Conservation (phyloP, 2,329 filamentous ascomycete species). For the Berkeleyomyces basicola region DNA sequence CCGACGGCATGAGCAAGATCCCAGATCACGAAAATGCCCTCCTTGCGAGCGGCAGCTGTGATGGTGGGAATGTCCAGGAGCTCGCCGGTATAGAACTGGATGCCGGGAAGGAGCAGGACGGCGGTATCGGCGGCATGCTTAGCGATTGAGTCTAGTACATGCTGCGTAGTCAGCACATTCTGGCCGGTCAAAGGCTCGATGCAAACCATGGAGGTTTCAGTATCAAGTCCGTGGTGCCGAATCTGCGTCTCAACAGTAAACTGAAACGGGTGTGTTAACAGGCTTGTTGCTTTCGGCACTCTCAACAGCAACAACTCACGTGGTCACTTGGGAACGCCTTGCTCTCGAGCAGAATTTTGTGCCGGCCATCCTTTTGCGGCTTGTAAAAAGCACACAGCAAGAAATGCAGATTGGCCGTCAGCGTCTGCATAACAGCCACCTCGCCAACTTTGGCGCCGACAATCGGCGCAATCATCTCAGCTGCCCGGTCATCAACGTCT, state of each 20-base stretch:
- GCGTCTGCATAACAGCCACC: constrained; percentile 67
- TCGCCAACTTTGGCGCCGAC: constrained; percentile 55
- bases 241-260: constrained; percentile 70
- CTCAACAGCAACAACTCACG: constrained; percentile 25
- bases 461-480: constrained; percentile 47
- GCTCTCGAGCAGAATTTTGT: constrained; percentile 66
- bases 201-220: constrained; percentile 49
- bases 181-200: constrained; percentile 40
- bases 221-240: constrained; percentile 45
- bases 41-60: constrained; percentile 56
- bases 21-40: constrained; percentile 65
- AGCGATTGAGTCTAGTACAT: constrained; percentile 58
- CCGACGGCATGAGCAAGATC: constrained; percentile 76
- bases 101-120: constrained; percentile 64
- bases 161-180: constrained; percentile 50
- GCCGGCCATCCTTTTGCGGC: constrained; percentile 36
- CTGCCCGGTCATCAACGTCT: constrained; percentile 51
- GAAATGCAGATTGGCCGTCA: constrained; percentile 63
- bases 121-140: constrained; percentile 56
- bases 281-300: background rate
- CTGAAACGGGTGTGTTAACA: constrained; percentile 22
- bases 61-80: constrained; percentile 69
- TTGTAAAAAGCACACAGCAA: constrained; percentile 69
- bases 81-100: constrained; percentile 88
- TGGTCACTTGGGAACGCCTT: constrained; percentile 78